Evolutionary conservation across 2,329 filamentous ascomycete species (phyloP).

Genomic region (Diplodia corticola): DNA sequence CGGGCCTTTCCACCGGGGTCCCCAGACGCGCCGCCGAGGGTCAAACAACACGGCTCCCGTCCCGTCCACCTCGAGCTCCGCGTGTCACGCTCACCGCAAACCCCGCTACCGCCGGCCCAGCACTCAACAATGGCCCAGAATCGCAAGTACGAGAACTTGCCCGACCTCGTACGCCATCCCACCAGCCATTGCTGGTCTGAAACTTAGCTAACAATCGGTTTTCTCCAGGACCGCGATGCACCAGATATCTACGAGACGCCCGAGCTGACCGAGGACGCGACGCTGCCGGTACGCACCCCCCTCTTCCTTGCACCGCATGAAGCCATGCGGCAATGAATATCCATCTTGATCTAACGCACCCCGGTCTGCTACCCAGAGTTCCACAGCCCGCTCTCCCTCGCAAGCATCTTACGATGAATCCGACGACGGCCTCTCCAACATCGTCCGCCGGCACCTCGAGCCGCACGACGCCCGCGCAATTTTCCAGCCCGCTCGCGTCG

Average conservation of each 20-base stretch:
- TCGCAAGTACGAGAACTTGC: constrained; percentile 27
- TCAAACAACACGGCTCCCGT: constrained; percentile 19
- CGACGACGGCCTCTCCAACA: constrained; percentile 48
- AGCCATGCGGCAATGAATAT: background rate
- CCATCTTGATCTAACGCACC: constrained; percentile 36
- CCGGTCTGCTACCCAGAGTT: constrained; percentile 22
- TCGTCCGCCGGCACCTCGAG: constrained; percentile 75
- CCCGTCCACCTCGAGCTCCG: background rate
- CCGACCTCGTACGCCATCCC: constrained; percentile 25
- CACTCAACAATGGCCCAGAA: constrained; percentile 22
- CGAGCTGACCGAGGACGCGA: constrained; percentile 87
- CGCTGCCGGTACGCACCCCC: constrained; percentile 65
- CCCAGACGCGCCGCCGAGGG: background rate
- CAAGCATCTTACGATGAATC: constrained; percentile 58
- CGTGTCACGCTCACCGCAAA: constrained; percentile 1
- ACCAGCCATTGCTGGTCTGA: background rate
- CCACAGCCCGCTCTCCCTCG: constrained; percentile 39
- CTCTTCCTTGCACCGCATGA: background rate
- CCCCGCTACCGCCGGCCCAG: background rate
- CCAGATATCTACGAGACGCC: constrained; percentile 97
- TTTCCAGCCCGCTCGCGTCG: constrained; percentile 74
- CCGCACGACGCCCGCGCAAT: constrained; percentile 76
- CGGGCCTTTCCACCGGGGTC: background rate
- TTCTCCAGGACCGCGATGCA: constrained; percentile 45
- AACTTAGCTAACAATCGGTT: constrained; percentile 48